phyloP scores from a whole-genome alignment of 2,329 filamentous ascomycete genomes.

The Monilinia polystroma region DNA sequence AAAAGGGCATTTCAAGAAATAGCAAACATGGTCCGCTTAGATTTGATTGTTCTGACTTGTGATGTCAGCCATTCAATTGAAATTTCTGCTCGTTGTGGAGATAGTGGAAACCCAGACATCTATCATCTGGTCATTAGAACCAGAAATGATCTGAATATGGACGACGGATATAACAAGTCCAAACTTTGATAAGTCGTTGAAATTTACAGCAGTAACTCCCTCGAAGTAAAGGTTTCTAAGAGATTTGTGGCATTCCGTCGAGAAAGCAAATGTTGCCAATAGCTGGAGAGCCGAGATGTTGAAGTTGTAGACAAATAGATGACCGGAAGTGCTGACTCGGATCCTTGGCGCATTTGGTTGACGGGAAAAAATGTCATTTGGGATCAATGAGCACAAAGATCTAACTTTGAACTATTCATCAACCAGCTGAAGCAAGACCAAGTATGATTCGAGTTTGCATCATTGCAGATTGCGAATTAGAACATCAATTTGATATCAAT shows the following conservation, averaged over 20 bases:
- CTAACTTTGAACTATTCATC: neutral
- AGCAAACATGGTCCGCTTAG: too few relatives aligned
- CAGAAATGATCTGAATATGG: neutral
- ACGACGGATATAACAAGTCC: neutral
- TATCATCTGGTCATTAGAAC: neutral
- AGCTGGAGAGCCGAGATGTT: neutral
- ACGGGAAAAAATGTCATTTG: neutral
- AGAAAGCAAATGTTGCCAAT: neutral
- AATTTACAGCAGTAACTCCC: neutral
- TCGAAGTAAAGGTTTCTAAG: neutral
- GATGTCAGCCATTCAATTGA: too few relatives aligned
- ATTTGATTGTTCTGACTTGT: too few relatives aligned
- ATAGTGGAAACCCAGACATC: neutral
- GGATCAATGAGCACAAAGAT: neutral
- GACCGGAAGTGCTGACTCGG: neutral
- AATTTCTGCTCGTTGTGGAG: too few relatives aligned
- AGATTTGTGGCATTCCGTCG: neutral
- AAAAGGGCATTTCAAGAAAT: neutral
- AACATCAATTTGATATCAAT: neutral
- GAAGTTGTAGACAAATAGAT: neutral
- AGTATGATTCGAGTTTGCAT: too few relatives aligned
- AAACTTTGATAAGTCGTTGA: neutral
- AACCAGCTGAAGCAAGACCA: neutral
- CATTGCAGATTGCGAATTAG: neutral
- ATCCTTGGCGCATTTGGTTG: neutral